phyloP scores from a whole-genome alignment of 306 rosid species.

The Casuarina glauca region DNA sequence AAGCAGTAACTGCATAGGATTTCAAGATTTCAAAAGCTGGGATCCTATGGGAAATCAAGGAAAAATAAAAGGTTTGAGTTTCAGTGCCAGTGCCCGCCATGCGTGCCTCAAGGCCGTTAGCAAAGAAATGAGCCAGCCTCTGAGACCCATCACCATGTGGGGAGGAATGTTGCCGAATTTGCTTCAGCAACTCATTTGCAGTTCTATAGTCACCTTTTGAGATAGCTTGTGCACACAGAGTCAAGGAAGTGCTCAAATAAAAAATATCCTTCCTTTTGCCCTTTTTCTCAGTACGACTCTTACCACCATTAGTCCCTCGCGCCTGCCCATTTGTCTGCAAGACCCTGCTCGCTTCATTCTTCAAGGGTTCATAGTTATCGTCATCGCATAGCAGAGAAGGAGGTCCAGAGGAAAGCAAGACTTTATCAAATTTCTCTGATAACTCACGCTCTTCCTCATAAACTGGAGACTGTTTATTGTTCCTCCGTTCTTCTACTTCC shows the following conservation, averaged over 20 bases:
- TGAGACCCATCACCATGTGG: slow-evolving; percentile 50
- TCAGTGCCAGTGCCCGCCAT: slow-evolving; percentile 43
- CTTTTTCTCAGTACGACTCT: slow-evolving; percentile 25
- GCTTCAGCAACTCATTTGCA: slow-evolving; percentile 60
- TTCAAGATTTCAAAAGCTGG: slow-evolving; percentile 51
- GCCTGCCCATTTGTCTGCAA: no score
- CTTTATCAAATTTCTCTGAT: no score
- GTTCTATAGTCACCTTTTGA: slow-evolving; percentile 52
- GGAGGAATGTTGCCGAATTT: slow-evolving; percentile 67
- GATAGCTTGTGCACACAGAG: slow-evolving; percentile 70
- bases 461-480: no score
- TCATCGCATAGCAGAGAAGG: no score
- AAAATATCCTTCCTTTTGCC: slow-evolving; percentile 50
- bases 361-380: no score
- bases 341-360: no score
- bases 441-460: no score
- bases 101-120: slow-evolving; percentile 58
- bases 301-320: no score
- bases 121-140: no score
- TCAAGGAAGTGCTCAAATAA: slow-evolving; percentile 54
- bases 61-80: slow-evolving; percentile 31
- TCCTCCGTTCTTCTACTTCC: no score
- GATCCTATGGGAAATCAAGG: slow-evolving; percentile 8
- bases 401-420: no score
- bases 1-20: slow-evolving; percentile 49